phyloP scores from a whole-genome alignment of 2,329 filamentous ascomycete species.

The Venturia asperata region DNA sequence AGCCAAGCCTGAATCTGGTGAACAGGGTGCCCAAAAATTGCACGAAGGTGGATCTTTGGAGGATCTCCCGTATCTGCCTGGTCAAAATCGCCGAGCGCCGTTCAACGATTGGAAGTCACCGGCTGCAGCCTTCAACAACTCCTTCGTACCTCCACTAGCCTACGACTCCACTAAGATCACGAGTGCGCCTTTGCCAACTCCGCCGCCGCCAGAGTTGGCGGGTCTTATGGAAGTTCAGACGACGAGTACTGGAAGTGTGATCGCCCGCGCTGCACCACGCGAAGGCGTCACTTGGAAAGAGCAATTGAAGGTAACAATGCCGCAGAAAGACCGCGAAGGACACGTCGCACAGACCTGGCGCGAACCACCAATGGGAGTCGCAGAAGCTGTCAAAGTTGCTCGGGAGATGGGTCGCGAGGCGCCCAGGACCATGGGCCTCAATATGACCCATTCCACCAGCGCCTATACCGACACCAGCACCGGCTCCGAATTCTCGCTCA shows the following conservation, averaged over 20 bases:
- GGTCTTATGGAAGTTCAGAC: slow-evolving; percentile 9
- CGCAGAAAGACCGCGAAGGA: slow-evolving; percentile 3
- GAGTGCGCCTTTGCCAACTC: slow-evolving; percentile 2
- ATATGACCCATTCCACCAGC: background rate
- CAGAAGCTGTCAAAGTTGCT: slow-evolving; percentile 3
- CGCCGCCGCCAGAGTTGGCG: background rate
- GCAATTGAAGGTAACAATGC: slow-evolving; percentile 2
- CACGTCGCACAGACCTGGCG: background rate
- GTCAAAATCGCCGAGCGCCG: slow-evolving; percentile 46
- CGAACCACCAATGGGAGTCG: slow-evolving; percentile 5
- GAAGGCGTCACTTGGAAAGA: slow-evolving; percentile 5
- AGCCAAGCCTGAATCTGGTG: slow-evolving; percentile 21
- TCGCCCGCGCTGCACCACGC: background rate
- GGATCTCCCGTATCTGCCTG: background rate
- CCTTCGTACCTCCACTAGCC: slow-evolving; percentile 6
- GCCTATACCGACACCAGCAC: background rate
- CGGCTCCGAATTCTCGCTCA: background rate
- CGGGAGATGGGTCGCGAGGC: slow-evolving; percentile 2
- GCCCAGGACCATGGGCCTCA: background rate
- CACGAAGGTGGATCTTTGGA: slow-evolving; percentile 1
- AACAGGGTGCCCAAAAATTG: background rate
- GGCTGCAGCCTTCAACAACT: slow-evolving; percentile 10
- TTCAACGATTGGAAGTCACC: slow-evolving; percentile 49
- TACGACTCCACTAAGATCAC: slow-evolving; percentile 9
- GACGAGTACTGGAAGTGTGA: slow-evolving; percentile 9